phyloP scores from a whole-genome alignment of 768 basidiomycete genomes.

The Hypsizygus marmoreus region DNA sequence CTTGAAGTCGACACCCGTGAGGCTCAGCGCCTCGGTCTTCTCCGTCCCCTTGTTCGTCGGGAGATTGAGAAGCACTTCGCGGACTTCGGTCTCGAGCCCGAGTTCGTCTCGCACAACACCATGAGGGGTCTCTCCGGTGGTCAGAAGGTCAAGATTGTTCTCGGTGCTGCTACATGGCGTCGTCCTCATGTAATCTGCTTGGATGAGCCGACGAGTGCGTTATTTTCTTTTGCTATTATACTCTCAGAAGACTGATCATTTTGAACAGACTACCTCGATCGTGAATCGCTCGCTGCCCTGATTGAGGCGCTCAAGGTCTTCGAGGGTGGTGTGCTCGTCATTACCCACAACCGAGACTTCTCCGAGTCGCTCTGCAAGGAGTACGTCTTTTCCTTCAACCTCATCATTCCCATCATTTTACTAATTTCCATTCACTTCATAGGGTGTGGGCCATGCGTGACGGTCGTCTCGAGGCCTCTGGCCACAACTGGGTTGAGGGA shows the following conservation, averaged over 20 bases:
- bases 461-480: constrained; percentile 93
- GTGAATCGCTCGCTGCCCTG: constrained; percentile 98
- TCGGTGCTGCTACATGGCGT: constrained; percentile 98
- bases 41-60: constrained; percentile 95
- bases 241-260: constrained; percentile 7
- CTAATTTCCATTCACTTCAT: constrained; percentile 1
- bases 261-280: constrained; percentile 89
- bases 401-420: background rate
- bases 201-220: constrained; percentile 92
- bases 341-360: constrained; percentile 99
- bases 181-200: constrained; percentile 96
- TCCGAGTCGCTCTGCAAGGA: constrained; percentile 97
- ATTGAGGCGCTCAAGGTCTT: constrained; percentile 98
- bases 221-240: background rate
- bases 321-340: constrained; percentile 97
- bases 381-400: constrained; percentile 27
- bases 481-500: constrained; percentile 99
- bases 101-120: constrained; percentile 98
- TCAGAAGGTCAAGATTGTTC: constrained; percentile 99
- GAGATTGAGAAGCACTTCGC: constrained; percentile 99
- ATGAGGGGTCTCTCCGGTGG: constrained; percentile 99
- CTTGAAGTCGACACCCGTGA: constrained; percentile 97
- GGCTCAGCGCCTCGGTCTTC: constrained; percentile 93
- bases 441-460: constrained; percentile 99
- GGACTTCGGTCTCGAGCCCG: constrained; percentile 98